Conservation (phyloP, 768 basidiomycete species). For the Suillus subluteus region DNA sequence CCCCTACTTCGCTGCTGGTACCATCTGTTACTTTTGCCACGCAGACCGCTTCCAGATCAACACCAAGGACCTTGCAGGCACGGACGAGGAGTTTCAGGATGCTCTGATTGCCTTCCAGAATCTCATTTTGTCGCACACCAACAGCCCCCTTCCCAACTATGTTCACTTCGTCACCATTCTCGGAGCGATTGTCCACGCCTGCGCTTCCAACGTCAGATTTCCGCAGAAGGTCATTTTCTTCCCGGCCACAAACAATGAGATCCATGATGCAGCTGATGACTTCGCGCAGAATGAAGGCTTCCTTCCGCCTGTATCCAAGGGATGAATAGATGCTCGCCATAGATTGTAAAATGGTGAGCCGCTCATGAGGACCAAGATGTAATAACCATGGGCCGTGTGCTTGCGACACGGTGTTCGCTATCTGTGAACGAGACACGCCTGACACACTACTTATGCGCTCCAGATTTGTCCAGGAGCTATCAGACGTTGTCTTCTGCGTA, state of each 20-base stretch:
- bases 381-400: constrained; percentile 88
- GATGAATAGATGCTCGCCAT: constrained; percentile 78
- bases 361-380: constrained; percentile 76
- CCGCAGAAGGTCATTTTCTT: constrained; percentile 62
- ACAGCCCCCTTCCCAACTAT: constrained; percentile 52
- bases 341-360: constrained; percentile 69
- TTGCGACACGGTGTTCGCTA: constrained; percentile 66
- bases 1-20: constrained; percentile 12
- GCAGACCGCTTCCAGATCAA: constrained; percentile 75
- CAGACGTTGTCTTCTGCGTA: constrained; percentile 60
- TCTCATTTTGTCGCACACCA: constrained; percentile 74
- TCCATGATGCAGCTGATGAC: constrained; percentile 85
- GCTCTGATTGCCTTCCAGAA: constrained; percentile 78
- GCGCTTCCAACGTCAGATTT: constrained; percentile 38
- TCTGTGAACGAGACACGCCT: constrained; percentile 68
- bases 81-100: constrained; percentile 75
- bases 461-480: constrained; percentile 51
- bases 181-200: constrained; percentile 53
- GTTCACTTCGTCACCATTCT: constrained; percentile 30
- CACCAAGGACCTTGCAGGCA: constrained; percentile 78
- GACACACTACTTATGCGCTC: constrained; percentile 73
- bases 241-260: constrained; percentile 81
- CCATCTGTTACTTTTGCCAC: constrained; percentile 39
- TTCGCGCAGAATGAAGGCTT: constrained; percentile 85
- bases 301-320: constrained; percentile 86